Base-by-base conservation (phyloP, 2,329 filamentous ascomycete species). In the Sordariomycetes sp. region DNA sequence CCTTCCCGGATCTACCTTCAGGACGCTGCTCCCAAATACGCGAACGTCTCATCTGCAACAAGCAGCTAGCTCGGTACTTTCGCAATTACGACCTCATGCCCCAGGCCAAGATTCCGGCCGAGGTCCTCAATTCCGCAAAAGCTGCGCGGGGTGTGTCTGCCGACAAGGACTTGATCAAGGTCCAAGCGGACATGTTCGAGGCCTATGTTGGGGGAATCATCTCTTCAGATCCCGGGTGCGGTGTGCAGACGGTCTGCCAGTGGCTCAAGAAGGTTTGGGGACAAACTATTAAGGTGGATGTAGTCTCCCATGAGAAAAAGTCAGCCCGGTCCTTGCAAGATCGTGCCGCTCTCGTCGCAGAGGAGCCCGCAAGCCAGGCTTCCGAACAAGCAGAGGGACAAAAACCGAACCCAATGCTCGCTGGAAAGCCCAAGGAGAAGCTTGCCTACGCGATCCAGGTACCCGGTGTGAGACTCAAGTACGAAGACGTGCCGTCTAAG, bases 161-260 rank as follows among this genome's bases (percentile, higher is more conserved):
- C 36, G 57, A 49, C 50, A 79, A 70, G 51, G 71, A 69, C 27
- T 67, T 72, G 39, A 70, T 64, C 11, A 95, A 95, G 55, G 76
- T 86, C 8, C 68, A 83, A 36, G 88, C 81, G 8, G 90, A 96
- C 51, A 70, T 95, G 14, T 93, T 95, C 47, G 90, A 96, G 54
- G 83, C 90, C 0, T 95, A 93, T 46, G 75, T 94, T 12, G 88
- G 83, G 8, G 88, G 82, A 4, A 59, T 88, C 6, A 71, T 41
- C 14, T 61, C 86, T 3, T 78, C 80, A 1, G 73, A 86, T 46
- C 67, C 75, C 0, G 56, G 61, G 4, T 53, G 74, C 30, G 87
- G 88, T 1, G 70, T 82, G 30, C 42, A 55, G 7, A 67, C 65
- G 3, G 79, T 72, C 3, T 69, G 80, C 33, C 53, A 67, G 11